These are phyloP conservation scores for Rhododendron ferrugineum DNA, from an alignment of 148 eudicot species.

Conservation along the genomic window DNA sequence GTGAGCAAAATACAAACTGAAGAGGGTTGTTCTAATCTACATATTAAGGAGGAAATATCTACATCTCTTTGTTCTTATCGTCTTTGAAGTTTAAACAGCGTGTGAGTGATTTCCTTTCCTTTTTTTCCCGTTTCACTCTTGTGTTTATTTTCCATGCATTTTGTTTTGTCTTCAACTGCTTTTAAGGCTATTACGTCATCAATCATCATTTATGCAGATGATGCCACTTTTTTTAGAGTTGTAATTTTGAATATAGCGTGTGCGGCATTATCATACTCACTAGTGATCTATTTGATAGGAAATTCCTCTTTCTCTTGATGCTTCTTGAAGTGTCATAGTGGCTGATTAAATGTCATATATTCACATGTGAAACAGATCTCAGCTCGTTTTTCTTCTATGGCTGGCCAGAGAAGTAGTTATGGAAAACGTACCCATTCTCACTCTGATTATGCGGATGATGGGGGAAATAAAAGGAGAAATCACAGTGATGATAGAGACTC, in stretches of 20 bases:
- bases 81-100: background rate
- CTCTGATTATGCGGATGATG: slow-evolving; percentile 58
- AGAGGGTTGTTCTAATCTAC: background rate
- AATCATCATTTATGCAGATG: background rate
- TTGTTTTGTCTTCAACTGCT: background rate
- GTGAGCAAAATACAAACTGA: background rate
- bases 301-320: background rate
- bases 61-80: background rate
- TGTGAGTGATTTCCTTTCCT: background rate
- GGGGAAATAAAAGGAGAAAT: slow-evolving; percentile 69
- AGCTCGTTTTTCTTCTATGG: slow-evolving; percentile 36
- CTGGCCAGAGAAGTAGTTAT: slow-evolving; percentile 71
- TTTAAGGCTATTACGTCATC: background rate
- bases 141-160: background rate
- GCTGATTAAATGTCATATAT: background rate
- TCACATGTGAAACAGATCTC: slow-evolving; percentile 7
- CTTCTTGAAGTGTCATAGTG: background rate
- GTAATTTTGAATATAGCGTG: background rate
- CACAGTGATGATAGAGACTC: slow-evolving; percentile 62
- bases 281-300: background rate
- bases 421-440: slow-evolving; percentile 77
- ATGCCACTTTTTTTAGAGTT: background rate
- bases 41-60: background rate
- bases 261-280: background rate
- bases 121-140: background rate